Evolutionary conservation across 768 basidiomycete species (phyloP).

Genomic region (Strobilomyces dryophilus): DNA sequence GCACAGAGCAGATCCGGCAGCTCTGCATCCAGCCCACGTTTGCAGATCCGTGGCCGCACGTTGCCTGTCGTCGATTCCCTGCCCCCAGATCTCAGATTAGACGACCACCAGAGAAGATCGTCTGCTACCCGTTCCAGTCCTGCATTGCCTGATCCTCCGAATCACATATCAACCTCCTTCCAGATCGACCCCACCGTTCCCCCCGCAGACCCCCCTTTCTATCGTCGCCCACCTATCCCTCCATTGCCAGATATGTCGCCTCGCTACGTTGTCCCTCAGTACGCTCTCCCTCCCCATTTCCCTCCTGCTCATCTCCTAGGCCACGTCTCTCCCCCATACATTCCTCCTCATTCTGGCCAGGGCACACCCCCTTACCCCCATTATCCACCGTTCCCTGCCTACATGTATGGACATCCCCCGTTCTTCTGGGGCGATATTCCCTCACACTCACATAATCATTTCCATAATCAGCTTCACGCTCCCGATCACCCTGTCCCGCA

Average conservation of each 20-base stretch:
- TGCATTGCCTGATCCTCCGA: conserved; percentile 14
- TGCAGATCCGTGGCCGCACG: conserved; percentile 36
- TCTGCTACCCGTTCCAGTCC: conserved; percentile 18
- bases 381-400: conserved; percentile 33
- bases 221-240: conserved; percentile 17
- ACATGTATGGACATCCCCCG: conserved; percentile 35
- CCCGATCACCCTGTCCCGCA: conserved; percentile 11
- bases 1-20: conserved; percentile 44
- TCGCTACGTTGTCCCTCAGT: conserved; percentile 15
- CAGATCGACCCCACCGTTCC: conserved; percentile 9
- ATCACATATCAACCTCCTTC: conserved; percentile 9
- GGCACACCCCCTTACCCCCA: conserved; percentile 33
- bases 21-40: conserved; percentile 46
- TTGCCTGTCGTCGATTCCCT: conserved; percentile 38
- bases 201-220: conserved; percentile 12
- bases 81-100: conserved; percentile 21
- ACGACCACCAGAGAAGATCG: conserved; percentile 14
- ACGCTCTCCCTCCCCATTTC: conserved; percentile 15
- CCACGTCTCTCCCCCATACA: conserved; percentile 24
- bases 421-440: conserved; percentile 35
- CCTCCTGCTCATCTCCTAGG: conserved; percentile 16
- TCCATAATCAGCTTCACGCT: conserved; percentile 16
- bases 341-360: conserved; percentile 23
- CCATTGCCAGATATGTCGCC: conserved; percentile 23
- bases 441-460: conserved; percentile 12